These are phyloP conservation scores for Phytophthora kernoviae DNA, from an alignment of 352 stramenopile genomes.

Conservation along the genomic window DNA sequence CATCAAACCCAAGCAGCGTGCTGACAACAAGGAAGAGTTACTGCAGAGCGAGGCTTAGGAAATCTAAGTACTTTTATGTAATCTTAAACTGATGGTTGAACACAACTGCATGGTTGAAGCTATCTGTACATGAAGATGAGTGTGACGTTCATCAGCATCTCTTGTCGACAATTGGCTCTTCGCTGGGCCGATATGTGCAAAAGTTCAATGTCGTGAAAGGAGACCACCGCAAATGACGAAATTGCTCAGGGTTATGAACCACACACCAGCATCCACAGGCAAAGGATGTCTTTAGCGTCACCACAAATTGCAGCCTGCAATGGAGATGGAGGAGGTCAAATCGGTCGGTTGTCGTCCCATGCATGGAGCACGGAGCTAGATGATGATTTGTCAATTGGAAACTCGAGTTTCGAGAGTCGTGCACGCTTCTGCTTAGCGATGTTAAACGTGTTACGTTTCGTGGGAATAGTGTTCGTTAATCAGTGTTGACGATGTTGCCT, in stretches of 20 bases:
- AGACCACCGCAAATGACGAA: neutral
- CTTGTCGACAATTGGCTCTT: neutral
- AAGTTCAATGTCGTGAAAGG: neutral
- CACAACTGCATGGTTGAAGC: slow-evolving; percentile 3
- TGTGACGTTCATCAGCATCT: neutral
- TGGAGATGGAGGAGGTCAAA: neutral
- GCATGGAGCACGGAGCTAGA: neutral
- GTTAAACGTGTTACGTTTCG: slow-evolving; percentile 2
- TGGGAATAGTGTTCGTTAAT: neutral
- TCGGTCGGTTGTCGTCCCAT: too few species aligned
- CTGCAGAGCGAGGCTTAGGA: slow-evolving; percentile 25
- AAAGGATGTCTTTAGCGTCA: neutral
- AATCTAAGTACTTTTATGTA: neutral
- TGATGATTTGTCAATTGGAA: neutral
- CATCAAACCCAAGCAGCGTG: slow-evolving; percentile 53
- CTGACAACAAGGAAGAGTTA: slow-evolving; percentile 28
- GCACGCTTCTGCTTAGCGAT: too few species aligned
- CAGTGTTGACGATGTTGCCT: neutral
- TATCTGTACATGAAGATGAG: slow-evolving; percentile 3
- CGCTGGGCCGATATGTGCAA: neutral
- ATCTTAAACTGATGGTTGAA: neutral
- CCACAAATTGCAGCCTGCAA: neutral
- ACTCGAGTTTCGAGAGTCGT: too few species aligned
- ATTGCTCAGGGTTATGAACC: neutral
- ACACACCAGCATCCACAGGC: neutral